Base-by-base conservation (phyloP, 371 early-diverging fungal species). In the Sanchytrium tribonematis region DNA sequence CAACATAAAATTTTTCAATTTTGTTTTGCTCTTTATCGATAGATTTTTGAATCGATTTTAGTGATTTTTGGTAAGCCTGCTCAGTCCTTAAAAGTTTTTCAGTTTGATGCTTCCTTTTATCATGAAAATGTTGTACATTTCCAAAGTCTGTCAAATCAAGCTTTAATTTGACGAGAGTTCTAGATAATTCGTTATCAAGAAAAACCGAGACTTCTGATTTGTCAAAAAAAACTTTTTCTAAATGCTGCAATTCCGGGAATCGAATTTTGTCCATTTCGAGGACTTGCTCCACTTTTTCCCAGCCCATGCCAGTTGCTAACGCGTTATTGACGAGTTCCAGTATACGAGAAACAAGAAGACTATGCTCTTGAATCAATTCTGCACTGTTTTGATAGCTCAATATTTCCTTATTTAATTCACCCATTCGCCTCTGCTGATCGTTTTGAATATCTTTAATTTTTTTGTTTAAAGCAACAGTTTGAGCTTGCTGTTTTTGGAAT, bases 251-350 rank as follows among this genome's bases (percentile, higher is more conserved):
- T 22, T 77, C 78, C 66, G 95, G 87, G 67, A 85, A 77, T 66
- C 78, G 71, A 1, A 93, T 95, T 81, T 76, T 83, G 82, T 95
- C 93, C 65, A 89, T 88, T 32, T 80, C 76, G 0, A 97, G 85
- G 29, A 93, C 77, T 71, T 88, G 87, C 66, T 85, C 83, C 0
- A 97, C 76, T 74, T 95, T 94, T 70, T 80, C 81, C 98, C 98
- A 97, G 77, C 92, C 94, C 86, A 95, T 90, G 2, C 91, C 92
- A 30, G 85, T 82, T 12, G 90, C 93, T 1, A 96, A 80, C 31
- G 89, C 88, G 73, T 84, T 84, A 17, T 91, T 83, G 69, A 94
- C 83, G 48, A 91, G 85, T 66, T 82, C 75, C 66, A 97, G 84
- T 0, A 89, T 85, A 66, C 85, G 85, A 71, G 95, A 96, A 0